phyloP scores from a whole-genome alignment of 345 rosid species.

The Corchorus olitorius region DNA sequence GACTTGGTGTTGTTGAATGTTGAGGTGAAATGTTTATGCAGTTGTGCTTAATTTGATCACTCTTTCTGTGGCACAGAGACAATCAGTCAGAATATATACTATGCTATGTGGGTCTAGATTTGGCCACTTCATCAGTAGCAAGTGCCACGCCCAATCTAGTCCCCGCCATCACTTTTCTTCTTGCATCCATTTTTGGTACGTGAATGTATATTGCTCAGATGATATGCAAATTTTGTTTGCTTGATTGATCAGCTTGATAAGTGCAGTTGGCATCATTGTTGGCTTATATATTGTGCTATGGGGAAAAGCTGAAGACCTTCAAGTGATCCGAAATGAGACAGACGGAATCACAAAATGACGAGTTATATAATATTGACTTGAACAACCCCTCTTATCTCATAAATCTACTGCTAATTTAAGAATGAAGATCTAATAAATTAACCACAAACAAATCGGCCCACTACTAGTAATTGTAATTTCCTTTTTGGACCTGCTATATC shows the following conservation, averaged over 20 bases:
- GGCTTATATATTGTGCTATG: slow-evolving; percentile 61
- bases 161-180: slow-evolving; percentile 45
- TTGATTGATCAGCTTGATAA: slow-evolving; percentile 45
- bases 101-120: slow-evolving; percentile 40
- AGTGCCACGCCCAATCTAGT: slow-evolving; percentile 39
- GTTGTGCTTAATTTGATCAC: too few relatives aligned
- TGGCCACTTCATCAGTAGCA: slow-evolving; percentile 41
- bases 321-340: slow-evolving; percentile 21
- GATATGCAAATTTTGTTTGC: neutral
- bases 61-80: slow-evolving; percentile 25
- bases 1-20: too few relatives aligned
- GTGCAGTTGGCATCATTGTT: slow-evolving; percentile 48
- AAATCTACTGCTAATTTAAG: too few relatives aligned
- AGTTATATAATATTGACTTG: slow-evolving; percentile 31
- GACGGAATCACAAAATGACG: slow-evolving; percentile 21
- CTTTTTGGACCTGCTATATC: too few relatives aligned
- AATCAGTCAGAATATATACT: slow-evolving; percentile 39
- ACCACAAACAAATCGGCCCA: too few relatives aligned
- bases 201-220: neutral
- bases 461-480: neutral
- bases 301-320: slow-evolving; percentile 64
- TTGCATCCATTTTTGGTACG: slow-evolving; percentile 39
- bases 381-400: too few relatives aligned
- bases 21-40: too few relatives aligned
- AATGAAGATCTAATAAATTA: too few relatives aligned